Evolutionary conservation across 148 eudicot species (phyloP).

Genomic region (Beta vulgaris): DNA sequence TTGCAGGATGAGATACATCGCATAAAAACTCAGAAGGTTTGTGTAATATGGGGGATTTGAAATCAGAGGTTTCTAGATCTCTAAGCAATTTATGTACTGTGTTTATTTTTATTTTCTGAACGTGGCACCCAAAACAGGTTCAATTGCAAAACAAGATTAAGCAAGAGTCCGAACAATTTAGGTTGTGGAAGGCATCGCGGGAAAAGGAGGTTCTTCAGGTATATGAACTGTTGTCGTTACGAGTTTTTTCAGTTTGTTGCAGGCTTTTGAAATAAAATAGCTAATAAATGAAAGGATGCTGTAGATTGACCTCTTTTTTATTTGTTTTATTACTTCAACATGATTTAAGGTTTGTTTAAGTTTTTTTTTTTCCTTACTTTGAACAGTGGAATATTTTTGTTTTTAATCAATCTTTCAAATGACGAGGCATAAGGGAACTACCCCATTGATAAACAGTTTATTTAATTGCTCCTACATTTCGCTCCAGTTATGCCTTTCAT

Average conservation of each 20-base stretch:
- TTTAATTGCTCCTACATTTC: not conserved
- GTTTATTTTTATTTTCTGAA: not conserved
- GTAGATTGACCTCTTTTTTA: not conserved
- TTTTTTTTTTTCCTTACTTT: not conserved
- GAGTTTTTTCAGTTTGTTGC: not conserved
- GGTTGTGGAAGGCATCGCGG: slow-evolving; percentile 87
- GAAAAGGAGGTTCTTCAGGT: slow-evolving; percentile 99
- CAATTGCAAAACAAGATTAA: slow-evolving; percentile 94
- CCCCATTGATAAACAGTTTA: not conserved
- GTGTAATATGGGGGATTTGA: not conserved
- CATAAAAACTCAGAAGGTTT: slow-evolving; percentile 90
- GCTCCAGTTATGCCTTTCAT: not conserved
- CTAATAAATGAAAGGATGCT: not conserved
- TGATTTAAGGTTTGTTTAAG: not conserved
- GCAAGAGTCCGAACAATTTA: slow-evolving; percentile 97
- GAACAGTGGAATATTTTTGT: not conserved
- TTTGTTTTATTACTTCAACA: not conserved
- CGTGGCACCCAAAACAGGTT: slow-evolving; percentile 44
- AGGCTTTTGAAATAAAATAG: not conserved
- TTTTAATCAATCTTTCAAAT: not conserved
- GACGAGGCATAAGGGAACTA: not conserved
- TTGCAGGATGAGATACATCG: slow-evolving; percentile 95
- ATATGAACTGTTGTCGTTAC: not conserved
- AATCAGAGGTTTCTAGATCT: not conserved
- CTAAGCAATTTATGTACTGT: not conserved